Evolutionary conservation across 257 asterid genomes (phyloP).

Genomic region (Solanum etuberosum): DNA sequence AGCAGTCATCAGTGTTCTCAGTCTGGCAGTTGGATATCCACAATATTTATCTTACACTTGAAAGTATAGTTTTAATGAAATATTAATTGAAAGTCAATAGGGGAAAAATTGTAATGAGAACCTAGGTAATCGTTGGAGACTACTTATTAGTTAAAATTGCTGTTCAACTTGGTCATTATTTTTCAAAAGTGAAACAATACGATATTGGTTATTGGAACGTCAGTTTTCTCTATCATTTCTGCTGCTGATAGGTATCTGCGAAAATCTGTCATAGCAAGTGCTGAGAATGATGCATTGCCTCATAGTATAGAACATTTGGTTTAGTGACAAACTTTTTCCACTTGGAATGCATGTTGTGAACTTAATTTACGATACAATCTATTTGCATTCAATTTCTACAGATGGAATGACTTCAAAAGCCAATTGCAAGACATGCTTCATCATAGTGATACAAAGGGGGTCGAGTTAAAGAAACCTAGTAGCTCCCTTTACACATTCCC

Average conservation of each 20-base stretch:
- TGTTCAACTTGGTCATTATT: not conserved
- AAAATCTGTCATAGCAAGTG: not conserved
- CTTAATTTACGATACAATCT: not conserved
- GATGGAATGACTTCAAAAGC: slow-evolving; percentile 62
- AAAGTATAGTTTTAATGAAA: not conserved
- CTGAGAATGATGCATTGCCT: not conserved
- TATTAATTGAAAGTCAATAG: not conserved
- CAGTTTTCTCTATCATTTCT: not conserved
- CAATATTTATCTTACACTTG: not conserved
- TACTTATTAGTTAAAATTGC: not conserved
- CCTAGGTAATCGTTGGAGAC: not conserved
- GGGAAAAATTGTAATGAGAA: not conserved
- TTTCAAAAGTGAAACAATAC: not conserved
- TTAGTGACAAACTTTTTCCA: not conserved
- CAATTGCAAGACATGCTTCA: slow-evolving; percentile 89
- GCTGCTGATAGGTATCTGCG: not conserved
- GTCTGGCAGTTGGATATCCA: not conserved
- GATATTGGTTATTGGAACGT: not conserved
- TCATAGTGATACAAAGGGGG: slow-evolving; percentile 71
- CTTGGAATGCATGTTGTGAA: not conserved
- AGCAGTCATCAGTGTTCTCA: not conserved
- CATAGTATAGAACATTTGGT: not conserved
- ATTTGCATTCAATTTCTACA: slow-evolving; percentile 11
- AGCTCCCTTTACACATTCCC: slow-evolving; percentile 79
- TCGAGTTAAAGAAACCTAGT: slow-evolving; percentile 62